Conservation (phyloP, 306 rosid genomes). For the Prunus kanzakura region DNA sequence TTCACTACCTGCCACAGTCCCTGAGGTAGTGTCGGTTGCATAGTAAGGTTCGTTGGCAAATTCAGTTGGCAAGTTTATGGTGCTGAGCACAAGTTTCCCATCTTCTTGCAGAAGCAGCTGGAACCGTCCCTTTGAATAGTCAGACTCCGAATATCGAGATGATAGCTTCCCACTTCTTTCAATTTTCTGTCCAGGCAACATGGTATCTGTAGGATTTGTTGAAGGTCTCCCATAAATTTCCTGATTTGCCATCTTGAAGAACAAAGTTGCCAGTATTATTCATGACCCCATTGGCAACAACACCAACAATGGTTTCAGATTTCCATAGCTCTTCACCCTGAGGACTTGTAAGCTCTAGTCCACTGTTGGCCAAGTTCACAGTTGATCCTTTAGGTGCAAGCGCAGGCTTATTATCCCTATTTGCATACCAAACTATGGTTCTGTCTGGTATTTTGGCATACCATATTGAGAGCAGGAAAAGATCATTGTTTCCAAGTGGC, state of each 20-base stretch:
- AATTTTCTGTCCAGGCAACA: slow-evolving; percentile 44
- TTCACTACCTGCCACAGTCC: not conserved
- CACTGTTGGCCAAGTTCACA: not conserved
- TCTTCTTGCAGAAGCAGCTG: slow-evolving; percentile 24
- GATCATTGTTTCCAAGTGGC: slow-evolving; percentile 1
- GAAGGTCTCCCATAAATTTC: slow-evolving; percentile 38
- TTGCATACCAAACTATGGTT: slow-evolving; percentile 47
- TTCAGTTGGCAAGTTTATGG: slow-evolving; percentile 24
- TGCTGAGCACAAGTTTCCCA: slow-evolving; percentile 34
- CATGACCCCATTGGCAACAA: slow-evolving; percentile 4
- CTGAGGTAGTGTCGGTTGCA: not conserved
- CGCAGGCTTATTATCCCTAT: not conserved
- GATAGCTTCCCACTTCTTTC: slow-evolving; percentile 17
- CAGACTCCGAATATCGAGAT: slow-evolving; percentile 19
- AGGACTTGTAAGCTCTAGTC: slow-evolving; percentile 8
- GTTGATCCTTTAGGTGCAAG: slow-evolving; percentile 35
- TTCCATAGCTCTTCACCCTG: slow-evolving; percentile 12
- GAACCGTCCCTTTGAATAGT: slow-evolving; percentile 42
- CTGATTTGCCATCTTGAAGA: not conserved
- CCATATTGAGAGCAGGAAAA: slow-evolving; percentile 51
- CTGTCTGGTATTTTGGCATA: slow-evolving; percentile 36
- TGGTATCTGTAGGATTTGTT: slow-evolving; percentile 41
- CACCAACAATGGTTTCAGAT: not conserved
- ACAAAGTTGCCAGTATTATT: slow-evolving; percentile 22
- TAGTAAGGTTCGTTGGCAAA: not conserved